Evolutionary conservation across 2,329 filamentous ascomycete genomes (phyloP), one percentile per base, ranked within the genome.

Genomic region (Coleophoma cylindrospora): DNA sequence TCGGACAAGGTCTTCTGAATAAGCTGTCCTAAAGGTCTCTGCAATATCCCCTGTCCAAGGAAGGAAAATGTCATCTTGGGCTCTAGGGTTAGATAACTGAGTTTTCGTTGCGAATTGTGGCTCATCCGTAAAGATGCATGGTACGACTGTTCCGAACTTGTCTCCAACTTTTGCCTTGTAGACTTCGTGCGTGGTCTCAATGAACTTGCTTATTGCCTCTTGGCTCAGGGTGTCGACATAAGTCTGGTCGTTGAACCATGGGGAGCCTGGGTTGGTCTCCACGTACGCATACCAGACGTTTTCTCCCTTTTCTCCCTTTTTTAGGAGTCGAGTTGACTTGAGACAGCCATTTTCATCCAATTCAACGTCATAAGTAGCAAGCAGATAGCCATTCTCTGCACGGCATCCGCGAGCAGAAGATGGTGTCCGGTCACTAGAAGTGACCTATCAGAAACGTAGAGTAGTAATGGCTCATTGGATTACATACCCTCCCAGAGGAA

Each of bases 111-210:
- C 57, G 19, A 66, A 65, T 48, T 65, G 63, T 2, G 65, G 64
- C 36, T 67, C 64, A 43, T 67, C 65, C 4, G 63, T 66, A 19
- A 65, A 66, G 14, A 65, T 66, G 40, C 63, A 64, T 2, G 64
- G 64, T 5, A 66, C 56, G 2, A 52, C 55, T 1, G 53, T 55
- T 1, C 64, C 64, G 40, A 67, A 67, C 15, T 56, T 60, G 40
- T 64, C 58, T 17, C 60, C 61, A 8, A 65, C 48, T 36, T 57
- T 58, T 8, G 51, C 45, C 49, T 65, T 65, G 47, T 65, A 67
- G 8, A 53, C 50, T 45, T 66, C 61, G 50, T 67, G 61, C 2
- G 63, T 66, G 19, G 54, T 61, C 13, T 64, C 56, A 33, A 67
- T 55, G 38, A 66, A 67, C 5, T 55, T 45, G 8, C 43, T 49